phyloP scores from a whole-genome alignment of 495 filamentous ascomycete genomes.

The Aspergillus olivimuriae region DNA sequence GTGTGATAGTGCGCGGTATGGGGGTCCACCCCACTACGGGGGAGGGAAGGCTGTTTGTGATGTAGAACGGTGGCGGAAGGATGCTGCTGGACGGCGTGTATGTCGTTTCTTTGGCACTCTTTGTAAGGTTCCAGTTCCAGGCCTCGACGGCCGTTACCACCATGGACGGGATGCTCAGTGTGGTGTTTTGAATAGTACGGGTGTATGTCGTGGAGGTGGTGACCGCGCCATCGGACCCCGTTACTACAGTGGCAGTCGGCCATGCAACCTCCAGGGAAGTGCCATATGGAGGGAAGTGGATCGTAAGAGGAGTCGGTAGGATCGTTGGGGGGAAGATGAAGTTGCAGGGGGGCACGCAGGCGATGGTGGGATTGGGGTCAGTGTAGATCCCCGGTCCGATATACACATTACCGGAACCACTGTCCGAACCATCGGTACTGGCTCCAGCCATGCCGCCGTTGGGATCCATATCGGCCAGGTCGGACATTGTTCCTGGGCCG shows the following conservation, averaged over 20 bases:
- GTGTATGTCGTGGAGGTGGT: neutral
- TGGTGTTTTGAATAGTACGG: neutral
- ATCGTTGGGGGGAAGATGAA: neutral
- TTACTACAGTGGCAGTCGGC: neutral
- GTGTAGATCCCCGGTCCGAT: neutral
- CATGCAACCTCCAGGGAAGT: slow-evolving; percentile 3
- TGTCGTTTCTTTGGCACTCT: neutral
- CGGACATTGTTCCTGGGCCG: neutral
- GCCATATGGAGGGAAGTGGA: neutral
- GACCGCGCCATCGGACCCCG: neutral
- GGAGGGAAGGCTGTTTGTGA: slow-evolving; percentile 2
- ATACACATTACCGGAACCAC: neutral
- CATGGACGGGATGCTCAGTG: neutral
- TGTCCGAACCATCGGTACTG: neutral
- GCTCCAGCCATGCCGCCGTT: neutral
- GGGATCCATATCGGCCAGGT: neutral
- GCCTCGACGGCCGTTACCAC: neutral
- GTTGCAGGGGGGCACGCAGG: slow-evolving; percentile 1
- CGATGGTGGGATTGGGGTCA: neutral
- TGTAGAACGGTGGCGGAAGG: neutral
- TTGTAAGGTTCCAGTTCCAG: neutral
- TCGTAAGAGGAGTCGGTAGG: neutral
- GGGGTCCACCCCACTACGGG: too few relatives aligned
- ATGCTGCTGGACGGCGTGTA: neutral
- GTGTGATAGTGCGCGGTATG: too few relatives aligned